phyloP scores from a whole-genome alignment of 768 basidiomycete species.

The Trametes coccinea region DNA sequence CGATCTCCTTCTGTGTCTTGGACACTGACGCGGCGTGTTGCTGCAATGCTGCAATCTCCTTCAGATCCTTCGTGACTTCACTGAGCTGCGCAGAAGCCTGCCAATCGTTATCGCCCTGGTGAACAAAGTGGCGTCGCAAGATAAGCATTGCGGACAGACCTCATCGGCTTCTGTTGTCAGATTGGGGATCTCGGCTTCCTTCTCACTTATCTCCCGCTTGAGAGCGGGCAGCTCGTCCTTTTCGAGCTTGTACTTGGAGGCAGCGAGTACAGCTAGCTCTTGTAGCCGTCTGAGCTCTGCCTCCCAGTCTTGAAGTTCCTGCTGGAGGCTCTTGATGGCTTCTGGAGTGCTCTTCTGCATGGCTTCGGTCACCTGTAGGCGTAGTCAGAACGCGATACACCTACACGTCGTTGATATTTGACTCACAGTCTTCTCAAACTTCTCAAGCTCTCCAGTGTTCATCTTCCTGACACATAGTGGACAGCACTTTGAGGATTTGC shows the following conservation, averaged over 20 bases:
- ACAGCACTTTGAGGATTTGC: slow-evolving; percentile 68
- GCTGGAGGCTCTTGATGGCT: slow-evolving; percentile 42
- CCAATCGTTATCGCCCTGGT: background rate
- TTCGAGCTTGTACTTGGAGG: slow-evolving; percentile 54
- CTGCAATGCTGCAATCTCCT: slow-evolving; percentile 60
- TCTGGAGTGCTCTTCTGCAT: slow-evolving; percentile 58
- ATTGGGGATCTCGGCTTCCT: slow-evolving; percentile 55
- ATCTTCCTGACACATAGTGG: slow-evolving; percentile 75
- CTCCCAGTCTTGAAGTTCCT: slow-evolving; percentile 62
- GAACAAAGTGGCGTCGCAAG: background rate
- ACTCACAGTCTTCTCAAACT: slow-evolving; percentile 71
- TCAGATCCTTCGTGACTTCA: slow-evolving; percentile 55
- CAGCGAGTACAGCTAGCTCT: slow-evolving; percentile 56
- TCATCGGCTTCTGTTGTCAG: slow-evolving; percentile 59
- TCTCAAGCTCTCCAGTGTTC: slow-evolving; percentile 49
- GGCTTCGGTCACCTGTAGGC: slow-evolving; percentile 57
- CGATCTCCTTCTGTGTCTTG: slow-evolving; percentile 59
- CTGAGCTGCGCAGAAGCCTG: slow-evolving; percentile 57
- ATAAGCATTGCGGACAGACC: slow-evolving; percentile 39
- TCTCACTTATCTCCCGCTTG: slow-evolving; percentile 58
- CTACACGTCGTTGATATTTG: background rate
- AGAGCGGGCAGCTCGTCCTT: slow-evolving; percentile 64
- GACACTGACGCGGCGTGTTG: slow-evolving; percentile 59
- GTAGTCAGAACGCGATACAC: background rate
- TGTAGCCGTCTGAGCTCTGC: slow-evolving; percentile 57